Percentiles rank a stretch among this genome's conserved stretches.
Evolutionary conservation across 805 yeast species (phyloP).

Genomic region (Phaffomyces opuntiae): DNA sequence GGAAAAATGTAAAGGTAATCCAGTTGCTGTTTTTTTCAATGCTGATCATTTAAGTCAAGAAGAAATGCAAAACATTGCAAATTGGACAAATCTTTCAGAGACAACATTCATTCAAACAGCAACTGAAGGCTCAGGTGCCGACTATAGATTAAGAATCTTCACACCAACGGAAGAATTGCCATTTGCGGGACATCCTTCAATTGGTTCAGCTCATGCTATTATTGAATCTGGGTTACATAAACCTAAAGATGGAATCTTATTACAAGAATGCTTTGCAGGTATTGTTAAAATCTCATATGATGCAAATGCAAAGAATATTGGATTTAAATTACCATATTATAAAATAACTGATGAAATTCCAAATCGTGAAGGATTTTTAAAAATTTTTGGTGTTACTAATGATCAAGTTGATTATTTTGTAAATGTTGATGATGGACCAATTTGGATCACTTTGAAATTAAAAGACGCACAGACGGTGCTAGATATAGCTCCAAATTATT

Average conservation of each 20-base stretch:
- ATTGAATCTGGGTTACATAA: slow-evolving; percentile 30
- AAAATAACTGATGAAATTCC: slow-evolving; percentile 11
- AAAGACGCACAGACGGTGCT: slow-evolving; percentile 27
- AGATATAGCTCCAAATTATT: slow-evolving; percentile 27
- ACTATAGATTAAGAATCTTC: slow-evolving; percentile 45
- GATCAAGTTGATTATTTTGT: slow-evolving; percentile 2
- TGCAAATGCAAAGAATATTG: slow-evolving; percentile 16
- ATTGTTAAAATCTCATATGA: slow-evolving; percentile 28
- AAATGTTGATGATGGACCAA: slow-evolving; percentile 37
- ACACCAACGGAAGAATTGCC: slow-evolving; percentile 42
- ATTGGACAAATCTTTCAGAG: slow-evolving; percentile 58
- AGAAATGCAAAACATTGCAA: slow-evolving; percentile 41
- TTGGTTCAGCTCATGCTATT: slow-evolving; percentile 45
- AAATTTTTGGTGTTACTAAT: background rate
- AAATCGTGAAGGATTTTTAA: slow-evolving; percentile 1
- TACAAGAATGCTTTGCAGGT: slow-evolving; percentile 43
- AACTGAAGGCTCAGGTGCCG: slow-evolving; percentile 28
- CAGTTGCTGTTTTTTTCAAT: slow-evolving; percentile 43
- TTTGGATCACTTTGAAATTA: slow-evolving; percentile 36
- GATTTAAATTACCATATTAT: slow-evolving; percentile 24
- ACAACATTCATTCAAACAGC: slow-evolving; percentile 45
- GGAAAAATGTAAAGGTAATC: slow-evolving; percentile 35
- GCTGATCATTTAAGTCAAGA: slow-evolving; percentile 32
- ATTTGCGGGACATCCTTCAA: slow-evolving; percentile 61
- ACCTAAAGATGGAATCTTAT: slow-evolving; percentile 20